phyloP scores from a whole-genome alignment of 2,329 filamentous ascomycete genomes.

The Lachnellula hyalina region DNA sequence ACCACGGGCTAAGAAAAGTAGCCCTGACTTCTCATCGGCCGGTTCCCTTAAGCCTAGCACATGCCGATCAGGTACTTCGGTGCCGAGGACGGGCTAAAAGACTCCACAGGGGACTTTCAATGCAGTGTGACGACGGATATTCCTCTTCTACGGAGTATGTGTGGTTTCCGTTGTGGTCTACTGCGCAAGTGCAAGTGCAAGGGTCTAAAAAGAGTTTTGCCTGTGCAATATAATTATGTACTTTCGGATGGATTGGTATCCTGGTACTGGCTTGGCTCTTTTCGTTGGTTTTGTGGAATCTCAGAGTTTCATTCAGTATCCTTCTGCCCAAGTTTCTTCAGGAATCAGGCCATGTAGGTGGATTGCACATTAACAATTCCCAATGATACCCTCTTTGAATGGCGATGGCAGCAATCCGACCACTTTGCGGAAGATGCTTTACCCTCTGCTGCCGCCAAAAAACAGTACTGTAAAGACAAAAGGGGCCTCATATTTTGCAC shows the following conservation, averaged over 20 bases:
- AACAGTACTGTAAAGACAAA: slow-evolving; percentile 37
- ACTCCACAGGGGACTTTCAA: not conserved
- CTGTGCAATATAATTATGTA: not conserved
- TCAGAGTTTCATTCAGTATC: not conserved
- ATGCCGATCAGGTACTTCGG: slow-evolving; percentile 1
- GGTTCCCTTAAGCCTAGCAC: not conserved
- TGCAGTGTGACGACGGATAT: slow-evolving; percentile 14
- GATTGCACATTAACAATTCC: slow-evolving; percentile 1
- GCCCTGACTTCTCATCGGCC: not conserved
- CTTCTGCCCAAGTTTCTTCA: not conserved
- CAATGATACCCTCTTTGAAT: slow-evolving; percentile 8
- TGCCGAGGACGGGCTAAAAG: slow-evolving; percentile 6
- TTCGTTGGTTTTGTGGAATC: not conserved
- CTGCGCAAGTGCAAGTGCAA: not conserved
- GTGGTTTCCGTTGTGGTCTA: not conserved
- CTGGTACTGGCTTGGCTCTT: not conserved
- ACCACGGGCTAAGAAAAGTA: not conserved
- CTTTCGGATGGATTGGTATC: not conserved
- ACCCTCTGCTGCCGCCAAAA: slow-evolving; percentile 28
- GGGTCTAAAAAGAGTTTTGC: no score
- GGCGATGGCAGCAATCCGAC: slow-evolving; percentile 8
- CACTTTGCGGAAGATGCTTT: slow-evolving; percentile 8
- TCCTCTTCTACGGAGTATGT: not conserved
- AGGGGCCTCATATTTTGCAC: slow-evolving; percentile 42
- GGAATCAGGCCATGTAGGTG: not conserved